Conservation (phyloP, 345 rosid species). For the Citrus glauca region DNA sequence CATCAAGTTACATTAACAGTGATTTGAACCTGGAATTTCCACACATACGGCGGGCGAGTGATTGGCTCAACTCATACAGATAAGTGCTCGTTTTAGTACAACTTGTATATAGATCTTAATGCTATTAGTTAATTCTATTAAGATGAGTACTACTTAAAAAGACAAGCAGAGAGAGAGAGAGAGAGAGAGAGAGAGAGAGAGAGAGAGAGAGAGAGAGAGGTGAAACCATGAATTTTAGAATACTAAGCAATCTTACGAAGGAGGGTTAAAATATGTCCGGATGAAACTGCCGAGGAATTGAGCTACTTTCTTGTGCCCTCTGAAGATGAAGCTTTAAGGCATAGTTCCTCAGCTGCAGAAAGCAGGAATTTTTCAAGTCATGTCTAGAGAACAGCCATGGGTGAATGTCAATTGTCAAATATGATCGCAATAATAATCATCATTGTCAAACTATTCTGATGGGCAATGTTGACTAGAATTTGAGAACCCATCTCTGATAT, state of each 20-base stretch:
- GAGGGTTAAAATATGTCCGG: slow-evolving; percentile 26
- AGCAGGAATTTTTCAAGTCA: slow-evolving; percentile 10
- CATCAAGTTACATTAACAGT: not conserved
- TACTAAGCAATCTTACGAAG: not conserved
- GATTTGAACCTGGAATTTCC: slow-evolving; percentile 3
- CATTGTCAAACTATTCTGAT: not conserved
- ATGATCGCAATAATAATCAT: not conserved
- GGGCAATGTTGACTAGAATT: not conserved
- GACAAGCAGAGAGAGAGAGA: no score
- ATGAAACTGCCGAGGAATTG: slow-evolving; percentile 27
- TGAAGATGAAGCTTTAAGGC: slow-evolving; percentile 47
- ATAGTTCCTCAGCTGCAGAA: slow-evolving; percentile 44
- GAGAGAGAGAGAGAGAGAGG: no score
- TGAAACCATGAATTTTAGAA: not conserved
- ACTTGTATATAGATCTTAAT: not conserved
- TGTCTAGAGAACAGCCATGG: not conserved
- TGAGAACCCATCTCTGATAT: not conserved
- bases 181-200: no score
- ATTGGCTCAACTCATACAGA: not conserved
- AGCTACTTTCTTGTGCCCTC: slow-evolving; percentile 34
- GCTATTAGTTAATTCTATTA: not conserved
- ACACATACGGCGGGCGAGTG: not conserved
- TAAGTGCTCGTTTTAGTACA: not conserved
- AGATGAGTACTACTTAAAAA: not conserved
- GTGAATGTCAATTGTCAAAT: not conserved